Evolutionary conservation across 2,329 filamentous ascomycete species (phyloP).

Genomic region (Sclerotinia minor): DNA sequence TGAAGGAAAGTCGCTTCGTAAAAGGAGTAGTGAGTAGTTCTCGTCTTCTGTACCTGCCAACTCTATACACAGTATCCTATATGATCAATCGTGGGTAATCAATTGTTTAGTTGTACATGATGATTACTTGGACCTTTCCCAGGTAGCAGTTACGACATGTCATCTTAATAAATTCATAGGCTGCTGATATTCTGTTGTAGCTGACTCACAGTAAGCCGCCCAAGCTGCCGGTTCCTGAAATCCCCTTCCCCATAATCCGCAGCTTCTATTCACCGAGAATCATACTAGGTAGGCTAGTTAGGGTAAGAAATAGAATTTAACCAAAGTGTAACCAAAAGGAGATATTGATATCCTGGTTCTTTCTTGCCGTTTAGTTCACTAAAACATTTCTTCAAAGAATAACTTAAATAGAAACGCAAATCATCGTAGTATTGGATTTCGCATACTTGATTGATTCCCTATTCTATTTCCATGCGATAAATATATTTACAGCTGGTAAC

Average conservation of each 20-base stretch:
- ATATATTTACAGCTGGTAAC: background rate
- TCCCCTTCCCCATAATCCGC: background rate
- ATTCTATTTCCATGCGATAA: background rate
- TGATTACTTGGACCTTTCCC: background rate
- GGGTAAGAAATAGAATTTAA: background rate
- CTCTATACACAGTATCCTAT: background rate
- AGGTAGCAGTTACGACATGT: background rate
- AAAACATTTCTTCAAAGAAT: background rate
- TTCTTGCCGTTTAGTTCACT: background rate
- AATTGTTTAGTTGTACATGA: background rate
- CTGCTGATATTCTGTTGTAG: background rate
- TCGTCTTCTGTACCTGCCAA: background rate
- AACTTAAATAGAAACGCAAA: background rate
- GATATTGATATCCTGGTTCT: background rate
- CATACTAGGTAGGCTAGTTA: background rate
- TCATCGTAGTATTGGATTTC: background rate
- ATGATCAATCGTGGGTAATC: background rate
- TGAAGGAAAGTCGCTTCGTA: constrained; percentile 6
- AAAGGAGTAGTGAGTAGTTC: background rate
- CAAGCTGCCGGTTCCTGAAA: constrained; percentile 20
- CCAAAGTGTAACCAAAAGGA: background rate
- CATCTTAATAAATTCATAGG: background rate
- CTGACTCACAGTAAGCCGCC: background rate
- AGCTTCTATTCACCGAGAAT: background rate
- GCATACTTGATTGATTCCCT: background rate